Percentiles rank a stretch among this genome's conserved stretches.
phyloP scores from a whole-genome alignment of 2,329 filamentous ascomycete genomes.

The Anisogramma anomala region DNA sequence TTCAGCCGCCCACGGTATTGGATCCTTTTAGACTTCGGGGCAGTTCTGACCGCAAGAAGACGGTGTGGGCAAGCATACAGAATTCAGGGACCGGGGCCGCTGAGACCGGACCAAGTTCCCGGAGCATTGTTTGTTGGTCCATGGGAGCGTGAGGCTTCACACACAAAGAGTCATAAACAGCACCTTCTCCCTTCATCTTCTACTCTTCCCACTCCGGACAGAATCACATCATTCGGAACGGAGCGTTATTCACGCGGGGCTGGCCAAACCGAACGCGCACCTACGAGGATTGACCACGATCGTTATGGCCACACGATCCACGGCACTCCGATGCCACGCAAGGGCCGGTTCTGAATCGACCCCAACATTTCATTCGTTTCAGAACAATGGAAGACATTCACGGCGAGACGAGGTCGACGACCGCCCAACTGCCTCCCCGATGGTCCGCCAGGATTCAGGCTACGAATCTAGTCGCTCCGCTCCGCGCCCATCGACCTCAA shows the following conservation, averaged over 20 bases:
- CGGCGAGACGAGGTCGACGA: slow-evolving; percentile 19
- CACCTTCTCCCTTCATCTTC: slow-evolving; percentile 1
- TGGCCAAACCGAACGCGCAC: no score
- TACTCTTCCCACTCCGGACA: neutral
- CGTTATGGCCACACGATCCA: slow-evolving; percentile 7
- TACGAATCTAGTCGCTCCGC: slow-evolving; percentile 37
- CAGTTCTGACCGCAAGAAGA: no score
- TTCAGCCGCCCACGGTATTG: no score
- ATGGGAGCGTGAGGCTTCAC: no score
- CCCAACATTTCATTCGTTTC: no score
- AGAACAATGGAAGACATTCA: slow-evolving; percentile 3
- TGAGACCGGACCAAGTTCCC: slow-evolving; percentile 7
- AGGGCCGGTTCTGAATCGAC: slow-evolving; percentile 25
- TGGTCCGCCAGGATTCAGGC: slow-evolving; percentile 47
- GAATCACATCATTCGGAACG: slow-evolving; percentile 2
- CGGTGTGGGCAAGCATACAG: no score
- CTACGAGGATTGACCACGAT: no score
- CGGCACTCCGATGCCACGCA: slow-evolving; percentile 20
- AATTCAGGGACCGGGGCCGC: no score
- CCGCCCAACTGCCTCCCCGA: slow-evolving; percentile 26
- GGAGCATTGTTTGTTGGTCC: slow-evolving; percentile 8
- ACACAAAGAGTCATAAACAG: slow-evolving; percentile 9
- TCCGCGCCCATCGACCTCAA: slow-evolving; percentile 27
- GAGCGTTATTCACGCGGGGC: no score
- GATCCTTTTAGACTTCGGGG: no score